Base-by-base conservation (phyloP, 345 rosid genomes). In the Odontarrhena argentea region DNA sequence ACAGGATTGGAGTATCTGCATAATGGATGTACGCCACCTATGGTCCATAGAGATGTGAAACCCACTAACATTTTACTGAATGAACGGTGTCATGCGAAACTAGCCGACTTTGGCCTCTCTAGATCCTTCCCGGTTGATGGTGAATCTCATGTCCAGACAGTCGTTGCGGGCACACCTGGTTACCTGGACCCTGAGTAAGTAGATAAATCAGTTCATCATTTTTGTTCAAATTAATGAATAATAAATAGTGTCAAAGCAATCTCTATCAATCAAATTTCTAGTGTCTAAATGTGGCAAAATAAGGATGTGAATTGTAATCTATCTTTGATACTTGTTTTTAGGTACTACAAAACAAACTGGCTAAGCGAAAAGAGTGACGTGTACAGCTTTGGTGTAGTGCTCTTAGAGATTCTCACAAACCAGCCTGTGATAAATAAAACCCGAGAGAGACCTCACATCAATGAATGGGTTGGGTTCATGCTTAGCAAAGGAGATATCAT, bases 281-380 rank as follows among this genome's bases (percentile, higher is more conserved):
- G 22, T 18, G 22, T 18, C 22, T 18, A 18, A 18, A 18, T 18
- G 22, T 18, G 22, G 22, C 22, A 18, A 18, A 18, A 18, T 18
- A 18, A 18, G 22, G 22, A 60, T 3, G 26, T 28, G 12, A 14
- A 11, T 24, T 28, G 34, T 34, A 2, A 26, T 36, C 4, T 60
- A 0, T 52, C 1, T 15, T 8, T 24, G 63, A 11, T 3, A 35
- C 38, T 57, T 38, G 11, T 25, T 9, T 22, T 51, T 60, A 82
- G 80, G 63, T 67, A 55, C 60, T 65, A 64, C 28, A 32, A 32
- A 58, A 80, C 80, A 15, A 71, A 69, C 60, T 76, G 70, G 60
- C 55, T 86, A 9, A 79, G 73, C 34, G 77, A 76, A 76, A 84
- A 74, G 66, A 86, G 83, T 25, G 89, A 84, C 12, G 81, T 86